phyloP scores from a whole-genome alignment of 176 grass and related monocot species.

The Areca catechu region DNA sequence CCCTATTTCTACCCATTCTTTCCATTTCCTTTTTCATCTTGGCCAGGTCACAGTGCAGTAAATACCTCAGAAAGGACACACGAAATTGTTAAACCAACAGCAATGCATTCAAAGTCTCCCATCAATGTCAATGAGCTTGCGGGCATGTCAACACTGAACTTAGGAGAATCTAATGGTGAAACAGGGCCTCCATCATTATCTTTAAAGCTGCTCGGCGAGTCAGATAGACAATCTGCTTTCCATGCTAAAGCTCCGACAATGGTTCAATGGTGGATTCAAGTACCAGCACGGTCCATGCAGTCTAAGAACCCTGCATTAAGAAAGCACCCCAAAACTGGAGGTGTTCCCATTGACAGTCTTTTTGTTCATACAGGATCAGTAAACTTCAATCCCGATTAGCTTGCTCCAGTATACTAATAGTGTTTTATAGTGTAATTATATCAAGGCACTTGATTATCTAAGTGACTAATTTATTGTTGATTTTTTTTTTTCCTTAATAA shows the following conservation, averaged over 20 bases:
- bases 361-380: too few relatives aligned
- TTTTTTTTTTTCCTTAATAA: too few relatives aligned
- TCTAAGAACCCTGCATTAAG: constrained; percentile 16
- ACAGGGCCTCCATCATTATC: constrained; percentile 8
- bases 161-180: constrained; percentile 25
- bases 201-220: constrained; percentile 22
- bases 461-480: too few relatives aligned
- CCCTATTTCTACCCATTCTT: constrained; percentile 21
- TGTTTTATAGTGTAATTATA: too few relatives aligned
- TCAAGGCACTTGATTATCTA: too few relatives aligned
- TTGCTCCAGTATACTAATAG: too few relatives aligned
- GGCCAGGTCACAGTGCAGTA: constrained; percentile 25
- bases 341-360: too few relatives aligned
- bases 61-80: constrained; percentile 22
- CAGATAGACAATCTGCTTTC: constrained; percentile 52
- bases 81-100: constrained; percentile 40
- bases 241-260: constrained; percentile 39
- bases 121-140: constrained; percentile 36
- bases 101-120: constrained; percentile 32
- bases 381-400: too few relatives aligned
- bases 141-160: constrained; percentile 39
- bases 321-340: too few relatives aligned
- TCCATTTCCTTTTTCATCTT: constrained; percentile 27
- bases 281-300: constrained; percentile 16
- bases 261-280: not conserved